phyloP scores from a whole-genome alignment of 192 early-diverging fungal species.

The Coemansia sp. region DNA sequence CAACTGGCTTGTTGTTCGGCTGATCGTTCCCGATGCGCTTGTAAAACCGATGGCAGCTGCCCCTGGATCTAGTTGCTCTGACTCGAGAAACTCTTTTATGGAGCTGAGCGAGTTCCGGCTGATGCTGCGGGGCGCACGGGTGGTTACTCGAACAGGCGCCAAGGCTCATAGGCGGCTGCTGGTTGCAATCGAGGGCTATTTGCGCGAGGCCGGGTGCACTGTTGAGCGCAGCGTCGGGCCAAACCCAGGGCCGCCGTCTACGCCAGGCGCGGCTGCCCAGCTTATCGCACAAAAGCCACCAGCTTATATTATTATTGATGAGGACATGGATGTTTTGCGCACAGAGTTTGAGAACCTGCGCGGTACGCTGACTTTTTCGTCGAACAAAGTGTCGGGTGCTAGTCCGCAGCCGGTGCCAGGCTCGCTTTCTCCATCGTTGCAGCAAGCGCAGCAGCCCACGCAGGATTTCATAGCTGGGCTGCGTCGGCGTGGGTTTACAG shows the following conservation, averaged over 20 bases:
- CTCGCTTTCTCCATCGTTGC: neutral
- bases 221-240: conserved; percentile 16
- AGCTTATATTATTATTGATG: conserved; percentile 38
- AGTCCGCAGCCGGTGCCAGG: neutral
- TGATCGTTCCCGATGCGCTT: conserved; percentile 15
- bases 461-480: neutral
- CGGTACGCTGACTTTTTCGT: conserved; percentile 45
- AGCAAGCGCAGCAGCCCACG: neutral
- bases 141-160: conserved; percentile 21
- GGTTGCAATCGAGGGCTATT: conserved; percentile 17
- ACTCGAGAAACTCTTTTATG: neutral
- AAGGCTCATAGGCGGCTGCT: conserved; percentile 3
- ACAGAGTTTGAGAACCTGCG: conserved; percentile 47
- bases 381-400: neutral
- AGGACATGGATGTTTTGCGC: conserved; percentile 22
- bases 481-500: conserved; percentile 23
- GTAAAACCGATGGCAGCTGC: neutral
- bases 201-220: conserved; percentile 21
- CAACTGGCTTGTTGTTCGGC: conserved; percentile 34
- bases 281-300: conserved; percentile 40
- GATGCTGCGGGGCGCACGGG: conserved; percentile 42
- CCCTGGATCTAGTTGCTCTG: neutral
- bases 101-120: conserved; percentile 29
- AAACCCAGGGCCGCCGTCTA: conserved; percentile 11
- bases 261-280: conserved; percentile 27